Evolutionary conservation across 2,329 filamentous ascomycete genomes (phyloP).

Genomic region (Nemania sp.): DNA sequence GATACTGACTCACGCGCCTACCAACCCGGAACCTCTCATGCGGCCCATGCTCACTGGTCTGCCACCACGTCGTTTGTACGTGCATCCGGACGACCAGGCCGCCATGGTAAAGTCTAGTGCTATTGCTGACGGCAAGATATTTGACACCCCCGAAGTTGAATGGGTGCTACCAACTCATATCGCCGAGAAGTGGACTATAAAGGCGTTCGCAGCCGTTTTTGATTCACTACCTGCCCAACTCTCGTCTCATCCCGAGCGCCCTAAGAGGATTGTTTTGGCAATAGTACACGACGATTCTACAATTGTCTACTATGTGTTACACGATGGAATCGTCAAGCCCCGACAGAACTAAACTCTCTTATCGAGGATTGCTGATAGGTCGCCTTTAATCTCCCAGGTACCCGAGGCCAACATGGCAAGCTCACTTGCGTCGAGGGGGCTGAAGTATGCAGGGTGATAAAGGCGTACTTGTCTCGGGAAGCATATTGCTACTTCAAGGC

Average conservation of each 20-base stretch:
- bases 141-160: constrained; percentile 70
- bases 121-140: constrained; percentile 58
- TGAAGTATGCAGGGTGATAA: constrained; percentile 88
- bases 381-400: constrained; percentile 90
- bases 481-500: constrained; percentile 51
- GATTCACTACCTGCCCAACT: constrained; percentile 65
- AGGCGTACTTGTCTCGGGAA: not conserved
- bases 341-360: constrained; percentile 76
- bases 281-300: constrained; percentile 84
- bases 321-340: constrained; percentile 88
- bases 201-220: constrained; percentile 75
- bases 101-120: constrained; percentile 73
- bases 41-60: constrained; percentile 78
- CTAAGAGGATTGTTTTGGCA: constrained; percentile 79
- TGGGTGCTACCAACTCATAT: constrained; percentile 83
- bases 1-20: constrained; percentile 60
- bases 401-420: constrained; percentile 89
- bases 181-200: constrained; percentile 77
- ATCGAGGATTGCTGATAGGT: constrained; percentile 74
- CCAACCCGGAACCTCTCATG: constrained; percentile 56
- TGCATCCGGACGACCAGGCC: constrained; percentile 86
- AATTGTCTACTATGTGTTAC: constrained; percentile 85
- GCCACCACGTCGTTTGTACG: constrained; percentile 78
- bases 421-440: constrained; percentile 83
- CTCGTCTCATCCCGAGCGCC: constrained; percentile 59